Evolutionary conservation across 1,284 basidiomycete species (phyloP).

Genomic region (Fomitopsis betulina): DNA sequence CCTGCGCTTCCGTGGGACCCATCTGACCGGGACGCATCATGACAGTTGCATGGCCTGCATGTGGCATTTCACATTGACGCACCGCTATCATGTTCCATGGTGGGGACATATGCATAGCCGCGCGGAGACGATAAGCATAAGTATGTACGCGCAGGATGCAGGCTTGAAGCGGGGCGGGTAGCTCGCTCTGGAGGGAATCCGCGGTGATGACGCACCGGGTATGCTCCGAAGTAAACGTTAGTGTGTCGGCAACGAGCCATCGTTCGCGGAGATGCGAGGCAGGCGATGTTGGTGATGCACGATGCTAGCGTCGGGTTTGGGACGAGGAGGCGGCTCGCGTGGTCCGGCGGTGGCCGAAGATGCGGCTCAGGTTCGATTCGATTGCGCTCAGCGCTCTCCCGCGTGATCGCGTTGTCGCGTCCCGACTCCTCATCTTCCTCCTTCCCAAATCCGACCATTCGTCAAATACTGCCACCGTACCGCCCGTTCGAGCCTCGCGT

Average conservation of each 20-base stretch:
- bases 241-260: not conserved
- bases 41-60: not conserved
- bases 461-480: not conserved
- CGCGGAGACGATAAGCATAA: not conserved
- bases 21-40: not conserved
- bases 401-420: conserved; percentile 1
- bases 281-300: not conserved
- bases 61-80: not conserved
- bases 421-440: not conserved
- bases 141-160: too few relatives aligned
- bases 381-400: not conserved
- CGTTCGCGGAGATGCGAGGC: not conserved
- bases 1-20: not conserved
- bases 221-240: not conserved
- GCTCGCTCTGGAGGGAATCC: too few relatives aligned
- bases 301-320: not conserved
- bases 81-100: not conserved
- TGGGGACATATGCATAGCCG: not conserved
- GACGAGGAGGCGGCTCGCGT: not conserved
- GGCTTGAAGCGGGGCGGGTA: too few relatives aligned
- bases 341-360: not conserved
- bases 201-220: too few relatives aligned
- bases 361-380: not conserved
- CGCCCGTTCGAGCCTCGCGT: not conserved
- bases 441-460: not conserved